These are phyloP conservation scores for Leccinum fuscescens DNA, from an alignment of 1,284 basidiomycete genomes.

Conservation along the genomic window DNA sequence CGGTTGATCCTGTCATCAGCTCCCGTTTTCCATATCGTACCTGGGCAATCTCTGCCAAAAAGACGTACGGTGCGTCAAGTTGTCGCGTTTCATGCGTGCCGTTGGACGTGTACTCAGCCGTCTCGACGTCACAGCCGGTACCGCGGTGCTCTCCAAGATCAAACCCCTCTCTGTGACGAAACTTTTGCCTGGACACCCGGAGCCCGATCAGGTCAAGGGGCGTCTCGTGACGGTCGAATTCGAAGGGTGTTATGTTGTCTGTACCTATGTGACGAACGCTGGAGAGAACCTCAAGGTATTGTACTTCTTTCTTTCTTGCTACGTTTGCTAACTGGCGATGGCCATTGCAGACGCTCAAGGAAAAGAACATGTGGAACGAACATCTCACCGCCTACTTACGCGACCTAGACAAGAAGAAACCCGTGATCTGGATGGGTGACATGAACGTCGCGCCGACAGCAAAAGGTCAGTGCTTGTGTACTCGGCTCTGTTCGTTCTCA, in stretches of 20 bases:
- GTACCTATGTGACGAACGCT: constrained; percentile 88
- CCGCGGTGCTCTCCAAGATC: constrained; percentile 77
- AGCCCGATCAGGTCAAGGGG: constrained; percentile 62
- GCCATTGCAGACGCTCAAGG: constrained; percentile 57
- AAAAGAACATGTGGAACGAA: constrained; percentile 74
- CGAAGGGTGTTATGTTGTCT: constrained; percentile 66
- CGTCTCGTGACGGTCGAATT: constrained; percentile 84
- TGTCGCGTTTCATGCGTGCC: background rate
- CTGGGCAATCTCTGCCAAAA: constrained; percentile 75
- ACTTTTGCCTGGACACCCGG: constrained; percentile 71
- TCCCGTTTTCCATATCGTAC: constrained; percentile 65
- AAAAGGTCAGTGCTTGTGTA: constrained; percentile 43
- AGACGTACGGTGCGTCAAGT: constrained; percentile 63
- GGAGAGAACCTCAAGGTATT: constrained; percentile 74
- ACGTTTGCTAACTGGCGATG: constrained; percentile 1
- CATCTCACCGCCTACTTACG: constrained; percentile 75
- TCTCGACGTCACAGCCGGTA: constrained; percentile 57
- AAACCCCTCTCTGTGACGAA: constrained; percentile 68
- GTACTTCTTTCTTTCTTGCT: background rate
- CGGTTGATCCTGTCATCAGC: constrained; percentile 56
- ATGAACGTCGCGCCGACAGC: constrained; percentile 83
- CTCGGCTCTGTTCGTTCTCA: background rate
- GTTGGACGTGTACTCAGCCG: background rate
- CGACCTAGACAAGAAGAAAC: constrained; percentile 71
- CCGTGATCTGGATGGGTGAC: constrained; percentile 89